Conservation (phyloP, 169 alveolate genomes). For the Cryptosporidium parvum region DNA sequence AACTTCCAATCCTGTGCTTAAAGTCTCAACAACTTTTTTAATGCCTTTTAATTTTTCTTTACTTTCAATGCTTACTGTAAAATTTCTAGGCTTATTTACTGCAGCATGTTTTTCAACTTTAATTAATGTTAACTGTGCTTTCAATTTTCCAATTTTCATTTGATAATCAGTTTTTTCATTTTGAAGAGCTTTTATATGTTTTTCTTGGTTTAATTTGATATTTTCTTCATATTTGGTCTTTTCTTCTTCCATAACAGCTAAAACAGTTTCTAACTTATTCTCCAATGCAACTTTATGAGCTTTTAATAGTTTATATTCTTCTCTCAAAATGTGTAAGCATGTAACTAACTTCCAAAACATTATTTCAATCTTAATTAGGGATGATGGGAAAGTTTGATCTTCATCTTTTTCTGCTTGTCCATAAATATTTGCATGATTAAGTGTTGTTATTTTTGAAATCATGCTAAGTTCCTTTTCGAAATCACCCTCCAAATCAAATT, state of each 20-base stretch:
- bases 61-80: not conserved
- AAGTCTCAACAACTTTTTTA: conserved; percentile 11
- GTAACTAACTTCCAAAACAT: conserved; percentile 61
- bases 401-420: not conserved
- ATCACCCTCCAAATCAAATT: conserved; percentile 38
- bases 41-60: not conserved
- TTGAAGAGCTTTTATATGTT: not conserved
- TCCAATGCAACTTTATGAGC: conserved; percentile 4
- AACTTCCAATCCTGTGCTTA: conserved; percentile 37
- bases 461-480: conserved; percentile 47
- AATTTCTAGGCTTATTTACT: not conserved
- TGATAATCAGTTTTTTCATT: conserved; percentile 1
- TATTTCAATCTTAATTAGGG: conserved; percentile 48
- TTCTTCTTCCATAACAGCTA: conserved; percentile 38
- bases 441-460: conserved; percentile 43
- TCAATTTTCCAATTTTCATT: conserved; percentile 21
- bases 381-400: conserved; percentile 10
- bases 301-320: conserved; percentile 33
- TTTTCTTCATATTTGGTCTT: not conserved
- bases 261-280: not conserved
- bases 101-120: conserved; percentile 29
- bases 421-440: not conserved
- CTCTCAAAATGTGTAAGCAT: conserved; percentile 45
- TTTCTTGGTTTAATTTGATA: not conserved
- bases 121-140: conserved; percentile 20